Evolutionary conservation across 1,139 yeast genomes (phyloP).

Genomic region (Waltiozyma sp.): DNA sequence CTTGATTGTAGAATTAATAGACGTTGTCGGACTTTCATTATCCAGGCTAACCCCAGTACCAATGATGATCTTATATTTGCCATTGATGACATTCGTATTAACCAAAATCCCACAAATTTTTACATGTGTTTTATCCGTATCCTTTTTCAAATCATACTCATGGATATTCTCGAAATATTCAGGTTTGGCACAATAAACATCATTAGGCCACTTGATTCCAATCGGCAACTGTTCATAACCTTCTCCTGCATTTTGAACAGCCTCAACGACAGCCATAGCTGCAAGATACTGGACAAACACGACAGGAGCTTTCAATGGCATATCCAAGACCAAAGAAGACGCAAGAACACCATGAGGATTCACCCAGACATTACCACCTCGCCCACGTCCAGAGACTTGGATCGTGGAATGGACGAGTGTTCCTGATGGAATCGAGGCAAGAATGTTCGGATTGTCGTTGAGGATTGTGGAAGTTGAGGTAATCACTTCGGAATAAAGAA

Average conservation of each 20-base stretch:
- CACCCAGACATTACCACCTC: conserved; percentile 94
- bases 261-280: conserved; percentile 74
- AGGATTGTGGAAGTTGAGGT: conserved; percentile 78
- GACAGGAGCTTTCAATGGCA: conserved; percentile 41
- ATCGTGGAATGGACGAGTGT: conserved; percentile 46
- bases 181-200: conserved; percentile 67
- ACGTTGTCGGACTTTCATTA: conserved; percentile 86
- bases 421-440: conserved; percentile 60
- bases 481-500: conserved; percentile 79
- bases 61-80: conserved; percentile 49
- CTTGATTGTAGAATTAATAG: conserved; percentile 60
- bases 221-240: conserved; percentile 72
- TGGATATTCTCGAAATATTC: conserved; percentile 27
- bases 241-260: conserved; percentile 48
- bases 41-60: conserved; percentile 85
- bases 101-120: conserved; percentile 83
- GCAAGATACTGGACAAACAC: conserved; percentile 83
- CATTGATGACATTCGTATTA: conserved; percentile 57
- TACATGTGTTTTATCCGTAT: conserved; percentile 41
- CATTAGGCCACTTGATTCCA: conserved; percentile 94
- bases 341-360: conserved; percentile 91
- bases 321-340: conserved; percentile 55
- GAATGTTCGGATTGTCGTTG: conserved; percentile 55
- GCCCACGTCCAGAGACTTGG: conserved; percentile 86
- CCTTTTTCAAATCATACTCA: conserved; percentile 17